Base-by-base conservation (phyloP, 108 stramenopile species). In the Stephanodiscus minutulus region DNA sequence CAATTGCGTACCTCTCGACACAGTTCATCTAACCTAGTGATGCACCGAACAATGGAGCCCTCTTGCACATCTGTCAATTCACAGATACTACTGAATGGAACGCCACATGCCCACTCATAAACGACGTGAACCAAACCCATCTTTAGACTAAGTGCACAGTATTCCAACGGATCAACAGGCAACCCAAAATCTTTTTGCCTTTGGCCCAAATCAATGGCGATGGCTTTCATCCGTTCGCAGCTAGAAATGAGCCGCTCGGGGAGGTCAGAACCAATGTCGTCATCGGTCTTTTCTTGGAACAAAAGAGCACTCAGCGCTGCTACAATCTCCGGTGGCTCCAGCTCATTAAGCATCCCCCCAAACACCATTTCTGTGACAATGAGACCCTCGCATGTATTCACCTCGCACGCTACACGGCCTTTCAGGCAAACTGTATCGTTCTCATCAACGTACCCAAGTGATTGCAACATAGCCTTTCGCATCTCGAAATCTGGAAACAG, bases 41-140 rank as follows among this genome's bases (percentile, higher is more conserved):
- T 96, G 67, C 85, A 84, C 12, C 99, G 86, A 12, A 99, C 98
- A 69, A 99, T 98, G 10, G 87, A 88, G 15, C 99, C 99, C 70
- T 99, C 99, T 73, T 98, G 97, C 0, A 97, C 93, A 37, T 77
- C 75, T 28, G 98, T 99, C 44, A 98, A 73, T 59, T 92, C 86
- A 64, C 87, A 89, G 50, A 97, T 93, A 36, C 88, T 84, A 62
- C 70, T 94, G 70, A 99, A 99, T 0, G 95, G 89, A 29, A 98
- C 94, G 0, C 98, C 98, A 35, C 95, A 76, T 3, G 98, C 98
- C 98, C 98, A 99, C 74, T 97, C 96, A 66, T 98, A 97, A 8
- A 98, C 97, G 17, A 96, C 97, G 61, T 96, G 92, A 35, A 96
- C 93, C 36, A 98, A 82, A n/a, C 97, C 98, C 70, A 97, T 97